Evolutionary conservation across 352 stramenopile genomes (phyloP).

Genomic region (Pythium oligandrum): DNA sequence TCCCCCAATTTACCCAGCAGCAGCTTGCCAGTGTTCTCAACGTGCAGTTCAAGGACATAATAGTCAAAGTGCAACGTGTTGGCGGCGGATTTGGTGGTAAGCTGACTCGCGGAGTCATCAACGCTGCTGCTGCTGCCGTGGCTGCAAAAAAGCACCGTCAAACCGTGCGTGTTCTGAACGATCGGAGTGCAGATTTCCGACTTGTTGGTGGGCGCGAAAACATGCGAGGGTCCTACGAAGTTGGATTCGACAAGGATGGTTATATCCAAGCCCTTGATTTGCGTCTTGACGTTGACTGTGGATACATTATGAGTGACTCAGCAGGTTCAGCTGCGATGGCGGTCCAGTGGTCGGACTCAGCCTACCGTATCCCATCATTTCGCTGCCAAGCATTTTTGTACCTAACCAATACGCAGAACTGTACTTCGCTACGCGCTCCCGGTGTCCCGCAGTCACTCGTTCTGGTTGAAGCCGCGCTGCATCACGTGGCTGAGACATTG

Average conservation of each 20-base stretch:
- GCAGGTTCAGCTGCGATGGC: conserved; percentile 24
- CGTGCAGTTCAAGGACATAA: conserved; percentile 23
- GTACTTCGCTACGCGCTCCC: conserved; percentile 33
- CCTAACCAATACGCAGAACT: conserved; percentile 42
- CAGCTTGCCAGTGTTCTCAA: conserved; percentile 25
- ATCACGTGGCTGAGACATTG: conserved; percentile 29
- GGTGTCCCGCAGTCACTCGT: conserved; percentile 36
- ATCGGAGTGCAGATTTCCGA: conserved; percentile 39
- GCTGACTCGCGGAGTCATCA: conserved; percentile 29
- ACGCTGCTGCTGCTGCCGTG: conserved; percentile 31
- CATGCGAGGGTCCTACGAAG: conserved; percentile 27
- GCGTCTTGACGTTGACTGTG: conserved; percentile 17
- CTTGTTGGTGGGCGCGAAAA: conserved; percentile 31
- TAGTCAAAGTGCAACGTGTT: conserved; percentile 28
- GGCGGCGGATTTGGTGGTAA: conserved; percentile 52
- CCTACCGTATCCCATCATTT: conserved; percentile 28
- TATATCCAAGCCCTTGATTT: conserved; percentile 29
- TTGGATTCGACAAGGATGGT: conserved; percentile 30
- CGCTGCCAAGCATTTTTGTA: conserved; percentile 30
- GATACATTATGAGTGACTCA: conserved; percentile 22
- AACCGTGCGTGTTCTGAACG: conserved; percentile 31
- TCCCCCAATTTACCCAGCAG: conserved; percentile 22
- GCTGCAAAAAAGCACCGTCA: conserved; percentile 21
- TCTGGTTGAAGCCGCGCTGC: conserved; percentile 30
- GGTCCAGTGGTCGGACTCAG: conserved; percentile 37